These are phyloP conservation scores for Parafenestella ontariensis DNA, from an alignment of 2,329 filamentous ascomycete genomes.

Conservation along the genomic window DNA sequence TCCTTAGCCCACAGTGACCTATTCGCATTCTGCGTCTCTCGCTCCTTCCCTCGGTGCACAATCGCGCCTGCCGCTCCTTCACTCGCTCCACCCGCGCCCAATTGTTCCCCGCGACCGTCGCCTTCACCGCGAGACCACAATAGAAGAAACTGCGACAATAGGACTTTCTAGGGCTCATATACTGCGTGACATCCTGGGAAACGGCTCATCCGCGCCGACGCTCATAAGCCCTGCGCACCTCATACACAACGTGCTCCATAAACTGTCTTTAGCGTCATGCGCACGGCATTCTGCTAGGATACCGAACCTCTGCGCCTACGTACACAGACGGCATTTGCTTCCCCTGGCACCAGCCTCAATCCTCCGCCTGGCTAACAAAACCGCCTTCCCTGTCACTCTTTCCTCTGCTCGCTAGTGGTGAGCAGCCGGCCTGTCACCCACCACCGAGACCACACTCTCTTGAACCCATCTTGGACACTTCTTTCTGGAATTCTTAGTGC, in stretches of 20 bases:
- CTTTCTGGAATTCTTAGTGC: conserved; percentile 10
- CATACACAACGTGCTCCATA: conserved; percentile 42
- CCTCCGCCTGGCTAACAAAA: conserved; percentile 26
- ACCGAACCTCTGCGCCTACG: too few relatives aligned
- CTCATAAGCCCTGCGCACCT: conserved; percentile 38
- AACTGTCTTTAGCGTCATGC: conserved; percentile 39
- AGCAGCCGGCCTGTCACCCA: conserved; percentile 49
- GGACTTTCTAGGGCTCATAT: conserved; percentile 23
- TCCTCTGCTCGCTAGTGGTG: conserved; percentile 40
- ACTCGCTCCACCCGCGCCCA: conserved; percentile 4
- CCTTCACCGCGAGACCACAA: conserved; percentile 25
- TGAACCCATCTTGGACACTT: conserved; percentile 4
- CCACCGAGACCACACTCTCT: conserved; percentile 22
- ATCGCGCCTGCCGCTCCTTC: conserved; percentile 36
- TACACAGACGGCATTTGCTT: too few relatives aligned
- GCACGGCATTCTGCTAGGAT: conserved; percentile 30
- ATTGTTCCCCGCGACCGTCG: conserved; percentile 11
- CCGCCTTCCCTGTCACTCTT: conserved; percentile 36
- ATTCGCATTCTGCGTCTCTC: conserved; percentile 18
- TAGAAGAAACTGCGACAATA: conserved; percentile 10
- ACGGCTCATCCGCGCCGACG: conserved; percentile 27
- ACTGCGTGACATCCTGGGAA: conserved; percentile 19
- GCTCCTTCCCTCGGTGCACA: conserved; percentile 20
- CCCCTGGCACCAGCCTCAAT: conserved; percentile 10
- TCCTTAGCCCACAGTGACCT: conserved; percentile 20